A percentile compares a stretch with the other conserved stretches of the same genome.
Evolutionary conservation across 108 stramenopile genomes (phyloP).

Genomic region (Cyclotella atomus): DNA sequence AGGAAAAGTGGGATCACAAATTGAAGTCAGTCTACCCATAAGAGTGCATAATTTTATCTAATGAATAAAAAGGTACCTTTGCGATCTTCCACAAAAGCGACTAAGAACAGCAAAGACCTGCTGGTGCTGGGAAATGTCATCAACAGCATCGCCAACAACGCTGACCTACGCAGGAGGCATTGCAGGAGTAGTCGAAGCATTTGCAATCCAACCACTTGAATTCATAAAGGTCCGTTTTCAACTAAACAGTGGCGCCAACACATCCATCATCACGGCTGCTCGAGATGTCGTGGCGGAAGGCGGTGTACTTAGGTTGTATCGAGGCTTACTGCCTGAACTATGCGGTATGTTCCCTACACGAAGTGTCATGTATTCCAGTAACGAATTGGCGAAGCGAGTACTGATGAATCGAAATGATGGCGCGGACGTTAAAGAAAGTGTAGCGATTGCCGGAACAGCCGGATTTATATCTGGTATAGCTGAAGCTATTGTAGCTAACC

Average conservation of each 20-base stretch:
- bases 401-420: background rate
- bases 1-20: no score
- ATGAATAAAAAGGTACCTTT: no score
- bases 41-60: no score
- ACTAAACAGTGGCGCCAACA: conserved; percentile 18
- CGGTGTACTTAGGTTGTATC: conserved; percentile 12
- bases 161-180: conserved; percentile 29
- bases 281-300: conserved; percentile 17
- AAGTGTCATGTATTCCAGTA: conserved; percentile 26
- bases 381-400: conserved; percentile 20
- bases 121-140: no score
- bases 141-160: conserved; percentile 13
- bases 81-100: no score
- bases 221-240: conserved; percentile 32
- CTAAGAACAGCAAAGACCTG: no score
- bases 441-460: conserved; percentile 6
- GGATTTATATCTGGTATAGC: conserved; percentile 19
- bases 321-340: conserved; percentile 21
- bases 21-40: no score
- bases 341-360: conserved; percentile 27
- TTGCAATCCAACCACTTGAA: conserved; percentile 13
- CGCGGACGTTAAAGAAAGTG: background rate
- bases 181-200: conserved; percentile 22
- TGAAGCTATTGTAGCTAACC: conserved; percentile 12
- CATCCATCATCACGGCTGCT: background rate